Evolutionary conservation across 208 protist genomes (phyloP).

Genomic region (Crithidia thermophila): DNA sequence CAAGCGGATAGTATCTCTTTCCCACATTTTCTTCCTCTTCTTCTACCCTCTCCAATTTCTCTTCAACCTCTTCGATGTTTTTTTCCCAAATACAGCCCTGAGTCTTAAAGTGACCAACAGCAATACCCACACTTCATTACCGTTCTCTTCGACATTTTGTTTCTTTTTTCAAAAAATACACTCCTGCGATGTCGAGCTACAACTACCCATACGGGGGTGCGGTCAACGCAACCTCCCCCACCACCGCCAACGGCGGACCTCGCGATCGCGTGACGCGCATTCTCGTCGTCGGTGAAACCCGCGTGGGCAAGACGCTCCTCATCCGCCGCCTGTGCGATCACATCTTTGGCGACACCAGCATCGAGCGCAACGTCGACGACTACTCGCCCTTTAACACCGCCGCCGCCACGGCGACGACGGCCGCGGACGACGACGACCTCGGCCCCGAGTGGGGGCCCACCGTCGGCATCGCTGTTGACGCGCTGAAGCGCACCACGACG

Average conservation of each 20-base stretch:
- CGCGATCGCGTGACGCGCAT: conserved; percentile 42
- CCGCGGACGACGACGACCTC: conserved; percentile 27
- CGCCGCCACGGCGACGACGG: neutral
- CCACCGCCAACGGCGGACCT: neutral
- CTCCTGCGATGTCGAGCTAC: too few relatives aligned
- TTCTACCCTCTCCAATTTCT: neutral
- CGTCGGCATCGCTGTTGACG: conserved; percentile 57
- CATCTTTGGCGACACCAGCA: conserved; percentile 33
- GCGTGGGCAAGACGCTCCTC: conserved; percentile 85
- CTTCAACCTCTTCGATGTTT: too few relatives aligned
- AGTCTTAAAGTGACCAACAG: too few relatives aligned
- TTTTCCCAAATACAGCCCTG: too few relatives aligned
- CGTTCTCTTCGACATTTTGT: too few relatives aligned
- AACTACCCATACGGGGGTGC: too few relatives aligned
- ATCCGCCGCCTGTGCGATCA: conserved; percentile 63
- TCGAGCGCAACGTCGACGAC: conserved; percentile 2
- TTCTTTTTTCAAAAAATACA: too few relatives aligned
- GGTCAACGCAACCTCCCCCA: neutral
- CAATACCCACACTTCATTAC: too few relatives aligned
- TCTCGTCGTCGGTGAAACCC: conserved; percentile 78
- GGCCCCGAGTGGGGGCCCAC: conserved; percentile 48
- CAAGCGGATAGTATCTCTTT: neutral
- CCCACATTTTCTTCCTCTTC: neutral
- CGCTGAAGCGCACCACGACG: conserved; percentile 41
- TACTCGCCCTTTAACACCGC: neutral